A percentile compares a stretch with the other conserved stretches of the same genome.
These are phyloP conservation scores for Aureobasidium sp. DNA, from an alignment of 2,329 filamentous ascomycete genomes.

Conservation along the genomic window DNA sequence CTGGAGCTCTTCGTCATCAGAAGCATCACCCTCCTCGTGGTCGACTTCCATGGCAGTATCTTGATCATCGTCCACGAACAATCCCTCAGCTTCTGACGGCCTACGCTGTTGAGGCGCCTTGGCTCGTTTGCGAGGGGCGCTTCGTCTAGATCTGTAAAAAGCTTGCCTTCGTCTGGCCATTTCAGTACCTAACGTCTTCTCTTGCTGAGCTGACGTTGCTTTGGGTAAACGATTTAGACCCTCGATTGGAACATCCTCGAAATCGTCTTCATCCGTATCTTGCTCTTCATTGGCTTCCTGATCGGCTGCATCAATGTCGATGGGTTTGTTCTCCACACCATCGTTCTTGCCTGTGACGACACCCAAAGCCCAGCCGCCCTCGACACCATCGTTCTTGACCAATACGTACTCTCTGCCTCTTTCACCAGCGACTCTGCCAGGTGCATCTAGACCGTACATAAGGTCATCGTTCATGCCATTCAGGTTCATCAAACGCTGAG, in stretches of 20 bases:
- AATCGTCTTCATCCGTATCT: constrained; percentile 61
- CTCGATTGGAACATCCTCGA: constrained; percentile 89
- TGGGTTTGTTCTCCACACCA: constrained; percentile 73
- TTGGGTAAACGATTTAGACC: constrained; percentile 80
- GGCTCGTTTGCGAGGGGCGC: constrained; percentile 19
- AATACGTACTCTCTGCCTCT: constrained; percentile 90
- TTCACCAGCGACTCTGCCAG: constrained; percentile 70
- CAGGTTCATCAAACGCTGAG: constrained; percentile 88
- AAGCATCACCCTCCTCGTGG: constrained; percentile 38
- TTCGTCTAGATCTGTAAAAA: constrained; percentile 37
- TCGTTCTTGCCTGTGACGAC: constrained; percentile 84
- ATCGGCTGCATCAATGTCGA: constrained; percentile 72
- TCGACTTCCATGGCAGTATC: constrained; percentile 24
- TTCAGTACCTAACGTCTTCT: constrained; percentile 4
- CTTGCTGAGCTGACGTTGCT: constrained; percentile 26
- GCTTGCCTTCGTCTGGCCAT: constrained; percentile 39
- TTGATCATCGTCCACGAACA: constrained; percentile 47
- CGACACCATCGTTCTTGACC: constrained; percentile 89
- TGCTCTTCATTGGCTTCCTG: constrained; percentile 43
- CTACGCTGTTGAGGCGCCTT: constrained; percentile 21
- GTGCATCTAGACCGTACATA: constrained; percentile 55
- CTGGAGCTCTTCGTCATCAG: constrained; percentile 69
- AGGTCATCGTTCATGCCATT: constrained; percentile 80
- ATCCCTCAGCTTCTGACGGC: constrained; percentile 42
- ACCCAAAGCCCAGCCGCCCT: constrained; percentile 92